Base-by-base conservation (phyloP, 2,329 filamentous ascomycete genomes). In the Xylariaceae sp. region DNA sequence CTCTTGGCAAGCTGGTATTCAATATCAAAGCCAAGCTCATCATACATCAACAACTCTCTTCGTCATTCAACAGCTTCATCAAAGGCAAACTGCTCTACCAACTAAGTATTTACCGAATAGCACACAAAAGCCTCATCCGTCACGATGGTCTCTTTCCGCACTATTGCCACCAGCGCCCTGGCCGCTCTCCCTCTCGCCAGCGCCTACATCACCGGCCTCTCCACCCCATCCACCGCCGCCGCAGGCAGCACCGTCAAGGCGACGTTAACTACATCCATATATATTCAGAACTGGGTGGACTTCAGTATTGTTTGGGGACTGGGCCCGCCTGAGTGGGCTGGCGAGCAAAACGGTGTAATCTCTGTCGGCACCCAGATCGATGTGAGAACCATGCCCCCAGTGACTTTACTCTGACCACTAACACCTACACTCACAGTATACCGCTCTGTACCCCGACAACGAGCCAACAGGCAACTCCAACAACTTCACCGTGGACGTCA, bases 211-310 rank as follows among this genome's bases (percentile, higher is more conserved):
- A 42, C 45, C 30, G 17, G 41, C 42, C 22, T 64, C 18, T 44
- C 17, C 4, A 50, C 50, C 8, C 59, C 60, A 3, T 28, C 48
- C 1, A 50, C 43, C 4, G 58, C 50, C 4, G 41, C 36, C 3
- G 54, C 56, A 32, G 61, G 60, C 3, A 19, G 41, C 9, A 55
- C 39, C 37, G 41, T 63, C 31, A 51, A 44, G 3, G 56, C 45
- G 12, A 59, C 51, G 8, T 40, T 64, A 16, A 41, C 40, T 29
- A 59, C 58, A 13, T 39, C 54, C 16, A 56, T 54, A 48, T 63
- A 62, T 55, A 44, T 57, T 31, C 58, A 63, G 54, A 64, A 64
- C 55, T 62, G 49, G 51, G 50, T 57, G 39, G 60, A 64, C 51
- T 63, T 54, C 46, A 44, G 53, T 35, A 56, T 64, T 42, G 39